Base-by-base conservation (phyloP, 129 eudicot genomes). In the Artemisia argyi region DNA sequence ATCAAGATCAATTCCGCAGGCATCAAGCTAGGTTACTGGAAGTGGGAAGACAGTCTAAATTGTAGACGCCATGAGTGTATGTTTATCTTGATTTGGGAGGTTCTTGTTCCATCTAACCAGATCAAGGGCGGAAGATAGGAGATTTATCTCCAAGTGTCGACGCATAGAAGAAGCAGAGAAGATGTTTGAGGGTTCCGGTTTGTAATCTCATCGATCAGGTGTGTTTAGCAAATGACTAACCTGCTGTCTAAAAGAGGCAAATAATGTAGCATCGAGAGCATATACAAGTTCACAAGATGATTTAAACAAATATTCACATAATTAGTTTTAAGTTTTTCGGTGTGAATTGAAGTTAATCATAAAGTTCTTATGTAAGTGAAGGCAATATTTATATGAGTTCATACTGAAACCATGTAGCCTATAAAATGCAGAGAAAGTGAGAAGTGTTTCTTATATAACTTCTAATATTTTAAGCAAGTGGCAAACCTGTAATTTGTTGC, bases 401-500 rank as follows among this genome's bases (percentile, higher is more conserved):
- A 14, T 51, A 56, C 18, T 56, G 61, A 56, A 5, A 17, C 18
- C 20, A 11, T 18, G 0, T 56, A 22, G 28, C 61, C 28, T 18
- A 56, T 56, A 56, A 56, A 56, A 5, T 16, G 30, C 26, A 17
- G 26, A 7, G 26, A 16, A 56, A 56, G 0, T 51, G 1, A 51
- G 35, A 30, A 30, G 35, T 30, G 5, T 28, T 4, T 28, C 32
- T 28, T 3, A 4, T 28, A 28, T 28, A 56, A 2, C 22, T 56
- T 15, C 18, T 3, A 59, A 59, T 11, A 26, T 22, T 59, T 59
- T 58, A 9, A 58, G 64, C 32, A 58, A 58, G 39, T 58, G 32
- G 64, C 42, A 59, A 24, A 59, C 65, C 65, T 59, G 65, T 59
- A 59, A 22, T 24, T 24, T 59, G 65, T 10, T 32, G 39, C 35